A percentile compares a stretch with the other conserved stretches of the same genome.
Evolutionary conservation across 129 eudicot species (phyloP).

Genomic region (Tagetes erecta): DNA sequence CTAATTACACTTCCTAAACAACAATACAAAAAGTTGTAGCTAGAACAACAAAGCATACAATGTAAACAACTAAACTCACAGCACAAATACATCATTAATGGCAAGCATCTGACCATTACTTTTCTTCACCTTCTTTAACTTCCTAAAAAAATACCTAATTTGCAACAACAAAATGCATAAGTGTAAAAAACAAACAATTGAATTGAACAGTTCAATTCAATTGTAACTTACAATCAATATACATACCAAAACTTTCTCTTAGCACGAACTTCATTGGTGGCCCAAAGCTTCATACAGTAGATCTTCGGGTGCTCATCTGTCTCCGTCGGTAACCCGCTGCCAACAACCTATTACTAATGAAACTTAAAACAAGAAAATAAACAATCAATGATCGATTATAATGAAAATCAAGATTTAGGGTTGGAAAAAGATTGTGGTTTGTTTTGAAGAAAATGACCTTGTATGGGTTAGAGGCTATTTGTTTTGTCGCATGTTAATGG

Average conservation of each 20-base stretch:
- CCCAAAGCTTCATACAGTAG: conserved; percentile 22
- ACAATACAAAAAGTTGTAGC: not conserved
- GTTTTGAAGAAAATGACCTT: not conserved
- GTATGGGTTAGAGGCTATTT: too few species aligned
- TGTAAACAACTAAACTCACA: not conserved
- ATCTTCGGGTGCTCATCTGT: conserved; percentile 24
- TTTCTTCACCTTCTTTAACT: conserved; percentile 25
- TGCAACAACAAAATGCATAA: not conserved
- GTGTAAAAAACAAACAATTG: not conserved
- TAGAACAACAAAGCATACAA: not conserved
- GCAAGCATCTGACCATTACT: conserved; percentile 21
- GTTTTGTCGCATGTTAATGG: too few species aligned
- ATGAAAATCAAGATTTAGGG: too few species aligned
- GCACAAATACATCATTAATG: conserved; percentile 12
- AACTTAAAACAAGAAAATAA: conserved; percentile 3
- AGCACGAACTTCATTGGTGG: conserved; percentile 15
- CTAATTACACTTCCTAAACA: not conserved
- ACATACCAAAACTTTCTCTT: conserved; percentile 5
- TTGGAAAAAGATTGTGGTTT: not conserved
- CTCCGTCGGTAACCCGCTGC: conserved; percentile 20
- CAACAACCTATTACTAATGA: conserved; percentile 23
- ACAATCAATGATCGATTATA: not conserved
- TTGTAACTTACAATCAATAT: too few species aligned
- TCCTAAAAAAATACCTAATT: conserved; percentile 11
- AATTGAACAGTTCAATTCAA: not conserved